Evolutionary conservation across 495 filamentous ascomycete species (phyloP).

Genomic region (Choiromyces venosus): DNA sequence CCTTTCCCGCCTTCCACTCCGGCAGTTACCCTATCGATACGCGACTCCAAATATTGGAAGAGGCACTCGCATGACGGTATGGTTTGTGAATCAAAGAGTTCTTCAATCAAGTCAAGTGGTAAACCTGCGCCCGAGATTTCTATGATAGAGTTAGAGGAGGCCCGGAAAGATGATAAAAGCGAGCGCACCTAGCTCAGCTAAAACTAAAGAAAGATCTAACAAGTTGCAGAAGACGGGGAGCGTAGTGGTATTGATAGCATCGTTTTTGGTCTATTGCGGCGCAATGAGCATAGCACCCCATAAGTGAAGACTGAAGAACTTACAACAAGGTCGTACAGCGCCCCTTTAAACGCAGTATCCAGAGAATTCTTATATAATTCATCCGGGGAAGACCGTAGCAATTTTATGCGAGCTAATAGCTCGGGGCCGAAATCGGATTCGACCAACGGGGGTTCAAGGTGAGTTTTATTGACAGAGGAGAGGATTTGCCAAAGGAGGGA

Average conservation of each 20-base stretch:
- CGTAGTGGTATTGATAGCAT: constrained; percentile 49
- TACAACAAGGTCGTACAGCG: constrained; percentile 41
- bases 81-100: constrained; percentile 91
- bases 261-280: constrained; percentile 32
- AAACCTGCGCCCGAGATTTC: constrained; percentile 73
- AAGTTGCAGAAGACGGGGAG: constrained; percentile 89
- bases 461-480: constrained; percentile 28
- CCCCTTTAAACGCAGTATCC: constrained; percentile 38
- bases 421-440: constrained; percentile 53
- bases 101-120: constrained; percentile 84
- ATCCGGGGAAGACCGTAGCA: constrained; percentile 36
- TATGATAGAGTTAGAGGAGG: constrained; percentile 47
- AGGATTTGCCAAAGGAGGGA: constrained; percentile 25
- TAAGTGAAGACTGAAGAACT: constrained; percentile 4
- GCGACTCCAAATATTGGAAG: constrained; percentile 90
- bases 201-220: constrained; percentile 78
- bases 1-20: constrained; percentile 49
- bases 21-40: constrained; percentile 76
- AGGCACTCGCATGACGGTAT: constrained; percentile 82
- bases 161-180: constrained; percentile 12
- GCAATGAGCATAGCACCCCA: constrained; percentile 1
- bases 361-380: constrained; percentile 31
- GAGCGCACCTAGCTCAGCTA: constrained; percentile 66
- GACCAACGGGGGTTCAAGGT: constrained; percentile 69
- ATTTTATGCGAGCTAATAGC: constrained; percentile 45